Evolutionary conservation across 805 yeast genomes (phyloP).

Genomic region (Cyberlindnera japonica): DNA sequence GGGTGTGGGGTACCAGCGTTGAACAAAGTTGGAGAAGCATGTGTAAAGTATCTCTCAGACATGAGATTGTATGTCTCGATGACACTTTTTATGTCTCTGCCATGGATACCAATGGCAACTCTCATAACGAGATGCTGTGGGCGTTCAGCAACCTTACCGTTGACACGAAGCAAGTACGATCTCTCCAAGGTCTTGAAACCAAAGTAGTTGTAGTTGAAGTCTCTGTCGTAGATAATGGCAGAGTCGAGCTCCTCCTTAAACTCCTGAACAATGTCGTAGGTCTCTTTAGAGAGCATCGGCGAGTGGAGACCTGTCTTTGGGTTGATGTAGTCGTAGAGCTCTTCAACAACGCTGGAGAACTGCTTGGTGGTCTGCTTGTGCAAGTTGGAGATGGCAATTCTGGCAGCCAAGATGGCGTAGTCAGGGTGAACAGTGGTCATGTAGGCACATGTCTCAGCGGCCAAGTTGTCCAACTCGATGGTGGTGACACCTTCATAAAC

Average conservation of each 20-base stretch:
- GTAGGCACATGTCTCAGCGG: slow-evolving; percentile 93
- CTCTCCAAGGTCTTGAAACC: slow-evolving; percentile 89
- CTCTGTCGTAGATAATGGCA: slow-evolving; percentile 74
- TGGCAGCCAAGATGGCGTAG: slow-evolving; percentile 90
- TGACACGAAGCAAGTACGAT: slow-evolving; percentile 69
- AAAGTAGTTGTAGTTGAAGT: slow-evolving; percentile 73
- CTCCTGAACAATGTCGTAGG: slow-evolving; percentile 56
- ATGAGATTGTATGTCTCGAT: slow-evolving; percentile 83
- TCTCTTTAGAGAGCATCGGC: slow-evolving; percentile 59
- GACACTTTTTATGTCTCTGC: slow-evolving; percentile 57
- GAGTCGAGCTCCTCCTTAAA: slow-evolving; percentile 66
- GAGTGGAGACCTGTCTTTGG: slow-evolving; percentile 68
- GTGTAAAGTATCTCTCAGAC: slow-evolving; percentile 85
- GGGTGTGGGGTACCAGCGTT: slow-evolving; percentile 88
- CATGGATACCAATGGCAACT: slow-evolving; percentile 90
- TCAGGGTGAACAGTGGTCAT: slow-evolving; percentile 98
- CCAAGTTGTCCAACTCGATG: slow-evolving; percentile 31
- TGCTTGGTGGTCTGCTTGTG: slow-evolving; percentile 90
- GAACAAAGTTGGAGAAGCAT: slow-evolving; percentile 95
- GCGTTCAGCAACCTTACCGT: slow-evolving; percentile 72
- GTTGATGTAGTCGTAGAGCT: slow-evolving; percentile 72
- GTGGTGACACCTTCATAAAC: slow-evolving; percentile 98
- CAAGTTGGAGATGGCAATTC: slow-evolving; percentile 90
- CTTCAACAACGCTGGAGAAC: slow-evolving; percentile 72
- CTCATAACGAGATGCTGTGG: slow-evolving; percentile 91